Evolutionary conservation across 805 yeast genomes (phyloP).

Genomic region (Lipomyces starkeyi): DNA sequence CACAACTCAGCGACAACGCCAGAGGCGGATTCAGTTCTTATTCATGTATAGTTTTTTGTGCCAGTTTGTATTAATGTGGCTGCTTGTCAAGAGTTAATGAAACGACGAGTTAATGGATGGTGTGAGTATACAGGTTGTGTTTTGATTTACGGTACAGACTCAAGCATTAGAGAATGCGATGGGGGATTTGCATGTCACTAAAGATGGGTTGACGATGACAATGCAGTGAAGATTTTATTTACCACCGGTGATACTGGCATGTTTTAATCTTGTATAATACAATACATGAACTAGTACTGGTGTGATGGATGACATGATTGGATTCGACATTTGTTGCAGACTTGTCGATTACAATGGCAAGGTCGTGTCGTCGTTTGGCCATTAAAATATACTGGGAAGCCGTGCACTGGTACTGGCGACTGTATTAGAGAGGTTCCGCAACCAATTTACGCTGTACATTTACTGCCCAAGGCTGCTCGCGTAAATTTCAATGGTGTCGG

Average conservation of each 20-base stretch:
- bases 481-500: too few species aligned
- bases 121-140: not conserved
- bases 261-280: not conserved
- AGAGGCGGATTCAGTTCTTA: slow-evolving; percentile 83
- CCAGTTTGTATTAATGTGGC: slow-evolving; percentile 77
- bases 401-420: too few species aligned
- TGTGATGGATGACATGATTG: not conserved
- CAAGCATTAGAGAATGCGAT: not conserved
- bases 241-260: not conserved
- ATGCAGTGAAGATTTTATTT: not conserved
- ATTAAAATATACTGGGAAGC: too few species aligned
- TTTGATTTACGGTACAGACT: not conserved
- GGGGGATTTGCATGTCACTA: not conserved
- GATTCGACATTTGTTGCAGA: not conserved
- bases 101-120: not conserved
- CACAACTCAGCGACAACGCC: slow-evolving; percentile 69
- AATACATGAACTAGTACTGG: not conserved
- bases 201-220: not conserved
- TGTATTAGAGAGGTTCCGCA: too few species aligned
- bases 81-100: slow-evolving; percentile 53
- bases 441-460: too few species aligned
- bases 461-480: too few species aligned
- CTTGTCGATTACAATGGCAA: too few species aligned
- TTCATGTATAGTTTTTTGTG: slow-evolving; percentile 82
- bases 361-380: too few species aligned